These are phyloP conservation scores for Ricinus communis DNA, from an alignment of 345 rosid genomes.

Conservation along the genomic window DNA sequence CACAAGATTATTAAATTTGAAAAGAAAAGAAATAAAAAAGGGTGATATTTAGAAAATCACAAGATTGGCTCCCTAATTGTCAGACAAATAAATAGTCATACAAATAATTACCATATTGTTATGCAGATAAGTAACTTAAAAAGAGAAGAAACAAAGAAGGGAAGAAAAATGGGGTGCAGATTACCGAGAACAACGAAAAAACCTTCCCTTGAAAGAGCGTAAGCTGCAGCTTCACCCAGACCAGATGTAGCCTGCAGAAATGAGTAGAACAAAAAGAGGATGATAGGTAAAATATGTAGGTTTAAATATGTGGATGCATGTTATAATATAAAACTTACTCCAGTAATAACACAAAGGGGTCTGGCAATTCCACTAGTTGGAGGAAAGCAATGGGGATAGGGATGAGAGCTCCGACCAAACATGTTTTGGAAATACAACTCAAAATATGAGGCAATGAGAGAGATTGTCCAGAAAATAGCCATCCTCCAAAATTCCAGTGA, in stretches of 20 bases:
- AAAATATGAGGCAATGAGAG: slow-evolving; percentile 53
- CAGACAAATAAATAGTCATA: neutral
- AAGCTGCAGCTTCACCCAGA: slow-evolving; percentile 72
- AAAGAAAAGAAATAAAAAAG: too few species aligned
- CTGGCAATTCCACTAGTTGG: slow-evolving; percentile 19
- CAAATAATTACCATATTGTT: too few species aligned
- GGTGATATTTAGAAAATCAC: neutral
- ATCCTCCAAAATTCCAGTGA: slow-evolving; percentile 69
- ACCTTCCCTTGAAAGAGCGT: slow-evolving; percentile 69
- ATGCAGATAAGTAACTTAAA: too few species aligned
- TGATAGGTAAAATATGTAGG: neutral
- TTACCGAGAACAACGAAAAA: slow-evolving; percentile 79
- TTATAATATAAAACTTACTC: slow-evolving; percentile 42
- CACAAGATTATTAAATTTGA: neutral
- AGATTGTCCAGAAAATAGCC: slow-evolving; percentile 62
- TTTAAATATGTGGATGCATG: neutral
- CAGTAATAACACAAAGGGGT: slow-evolving; percentile 77
- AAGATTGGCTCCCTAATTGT: neutral
- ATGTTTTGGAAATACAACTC: slow-evolving; percentile 42
- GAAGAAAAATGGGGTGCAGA: neutral
- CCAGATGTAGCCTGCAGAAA: slow-evolving; percentile 81
- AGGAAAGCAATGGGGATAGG: slow-evolving; percentile 37
- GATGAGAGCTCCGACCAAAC: slow-evolving; percentile 28
- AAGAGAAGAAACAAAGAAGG: neutral
- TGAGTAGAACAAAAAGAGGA: neutral